These are phyloP conservation scores for Scenedesmus sp. DNA, from an alignment of 163 green algal species.

Conservation along the genomic window DNA sequence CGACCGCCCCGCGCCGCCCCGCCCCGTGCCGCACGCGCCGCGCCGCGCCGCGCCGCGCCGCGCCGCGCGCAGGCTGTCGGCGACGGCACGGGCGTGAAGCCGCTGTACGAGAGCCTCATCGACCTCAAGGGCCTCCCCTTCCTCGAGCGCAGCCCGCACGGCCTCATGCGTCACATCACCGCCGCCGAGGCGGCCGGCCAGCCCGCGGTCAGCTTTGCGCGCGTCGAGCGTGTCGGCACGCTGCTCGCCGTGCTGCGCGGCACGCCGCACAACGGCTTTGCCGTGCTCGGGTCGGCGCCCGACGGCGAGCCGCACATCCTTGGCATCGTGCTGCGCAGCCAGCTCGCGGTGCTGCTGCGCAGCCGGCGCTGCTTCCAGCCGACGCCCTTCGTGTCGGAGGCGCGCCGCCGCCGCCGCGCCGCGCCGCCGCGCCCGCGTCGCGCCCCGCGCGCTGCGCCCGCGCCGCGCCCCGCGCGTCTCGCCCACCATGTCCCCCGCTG, in stretches of 20 bases:
- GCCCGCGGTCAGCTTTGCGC: slow-evolving; percentile 64
- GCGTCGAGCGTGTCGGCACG: slow-evolving; percentile 72
- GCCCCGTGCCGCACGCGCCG: too few species aligned
- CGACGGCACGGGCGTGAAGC: slow-evolving; percentile 72
- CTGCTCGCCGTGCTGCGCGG: slow-evolving; percentile 63
- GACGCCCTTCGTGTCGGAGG: slow-evolving; percentile 49
- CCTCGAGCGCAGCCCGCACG: slow-evolving; percentile 63
- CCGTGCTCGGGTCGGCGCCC: slow-evolving; percentile 59
- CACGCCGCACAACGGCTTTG: slow-evolving; percentile 80
- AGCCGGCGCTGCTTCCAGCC: slow-evolving; percentile 56
- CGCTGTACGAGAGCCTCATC: slow-evolving; percentile 83
- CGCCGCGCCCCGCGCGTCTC: not conserved
- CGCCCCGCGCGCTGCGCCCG: not conserved
- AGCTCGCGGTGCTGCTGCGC: slow-evolving; percentile 67
- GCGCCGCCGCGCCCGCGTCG: too few species aligned
- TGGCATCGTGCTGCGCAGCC: slow-evolving; percentile 65
- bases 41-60: too few species aligned
- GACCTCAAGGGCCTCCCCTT: slow-evolving; percentile 74
- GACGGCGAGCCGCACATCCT: slow-evolving; percentile 53
- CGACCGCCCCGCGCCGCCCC: too few species aligned
- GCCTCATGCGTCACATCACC: slow-evolving; percentile 73
- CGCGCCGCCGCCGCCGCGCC: too few species aligned
- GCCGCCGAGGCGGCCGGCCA: slow-evolving; percentile 66
- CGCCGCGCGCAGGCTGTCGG: slow-evolving; percentile 59
- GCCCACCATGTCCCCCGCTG: too few species aligned